phyloP scores from a whole-genome alignment of 148 eudicot species.

The Talinum fruticosum region DNA sequence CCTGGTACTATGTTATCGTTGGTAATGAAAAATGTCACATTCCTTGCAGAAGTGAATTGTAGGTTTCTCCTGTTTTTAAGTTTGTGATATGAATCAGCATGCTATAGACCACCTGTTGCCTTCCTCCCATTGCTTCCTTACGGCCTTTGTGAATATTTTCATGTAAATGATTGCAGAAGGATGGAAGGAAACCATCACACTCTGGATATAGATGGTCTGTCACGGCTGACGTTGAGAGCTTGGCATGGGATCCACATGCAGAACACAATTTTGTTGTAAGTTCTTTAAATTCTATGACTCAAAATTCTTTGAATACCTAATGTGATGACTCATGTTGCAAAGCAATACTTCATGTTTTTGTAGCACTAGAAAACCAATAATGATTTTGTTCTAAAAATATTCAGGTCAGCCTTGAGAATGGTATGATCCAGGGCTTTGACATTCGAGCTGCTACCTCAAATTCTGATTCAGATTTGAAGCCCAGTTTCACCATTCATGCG shows the following conservation, averaged over 20 bases:
- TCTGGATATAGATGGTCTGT: conserved; percentile 84
- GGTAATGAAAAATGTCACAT: not conserved
- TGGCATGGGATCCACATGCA: conserved; percentile 93
- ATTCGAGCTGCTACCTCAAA: conserved; percentile 64
- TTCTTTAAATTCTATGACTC: conserved; percentile 10
- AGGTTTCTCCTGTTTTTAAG: not conserved
- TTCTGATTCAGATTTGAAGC: conserved; percentile 47
- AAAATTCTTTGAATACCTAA: not conserved
- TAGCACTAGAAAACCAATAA: not conserved
- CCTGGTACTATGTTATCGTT: too few species aligned
- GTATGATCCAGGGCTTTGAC: conserved; percentile 74
- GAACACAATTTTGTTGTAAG: conserved; percentile 81
- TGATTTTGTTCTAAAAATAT: not conserved
- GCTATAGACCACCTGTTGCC: not conserved
- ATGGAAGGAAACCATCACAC: conserved; percentile 76
- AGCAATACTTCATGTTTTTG: too few species aligned
- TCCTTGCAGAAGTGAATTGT: not conserved
- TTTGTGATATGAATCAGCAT: not conserved
- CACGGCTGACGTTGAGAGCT: conserved; percentile 80
- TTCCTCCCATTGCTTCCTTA: conserved; percentile 11
- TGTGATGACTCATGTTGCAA: not conserved
- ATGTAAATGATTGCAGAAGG: conserved; percentile 50
- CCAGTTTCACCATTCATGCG: conserved; percentile 83
- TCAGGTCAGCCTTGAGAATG: conserved; percentile 93
- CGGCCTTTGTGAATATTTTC: not conserved